Evolutionary conservation across 164 flowering plant species (phyloP), one percentile per base, ranked within the genome.

Genomic region (Vitis rupestris): DNA sequence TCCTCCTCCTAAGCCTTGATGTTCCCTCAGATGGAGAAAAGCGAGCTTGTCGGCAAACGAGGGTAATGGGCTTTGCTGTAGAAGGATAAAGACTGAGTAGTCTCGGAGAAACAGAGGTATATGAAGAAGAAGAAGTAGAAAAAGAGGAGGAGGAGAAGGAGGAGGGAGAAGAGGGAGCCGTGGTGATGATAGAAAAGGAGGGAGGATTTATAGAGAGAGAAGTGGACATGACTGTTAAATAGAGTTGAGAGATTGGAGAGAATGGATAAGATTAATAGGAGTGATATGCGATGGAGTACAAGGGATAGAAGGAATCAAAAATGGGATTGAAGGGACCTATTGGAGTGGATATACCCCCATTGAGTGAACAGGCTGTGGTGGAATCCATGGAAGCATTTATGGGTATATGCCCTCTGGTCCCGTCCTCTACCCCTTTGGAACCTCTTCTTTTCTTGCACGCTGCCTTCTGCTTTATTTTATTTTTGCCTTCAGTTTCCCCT

Each of bases 141-240:
- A 68, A 17, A 56, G 74, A 12, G 51, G 56, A 59, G 15, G 66
- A 29, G 29, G 67, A 16, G 47, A 65, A 44, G 15, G 75, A 48
- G 9, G 70, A 7, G 49, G 61, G 57, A 6, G 69, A 47, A 50
- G 60, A 3, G 55, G 50, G 0, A 16, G 5, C 4, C 9, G 5
- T 9, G 52, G 65, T 52, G 47, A 71, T 66, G 63, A 72, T 27
- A 68, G 49, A 53, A 60, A 10, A n/a, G 82, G 78, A 76, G 81
- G 77, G 10, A 50, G 76, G 79, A 81, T 81, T 85, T 87, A 83
- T 86, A 75, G 88, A 82, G 75, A 84, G 81, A 81, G 86, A 72
- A 71, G 78, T 5, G 48, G 68, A 19, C 44, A 6, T 6, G 44
- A 2, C 44, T 6, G 44, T 31, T 4, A 31, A 31, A 31, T 31